Base-by-base conservation (phyloP, 176 grass and related monocot genomes). In the Tuctoria greenei region DNA sequence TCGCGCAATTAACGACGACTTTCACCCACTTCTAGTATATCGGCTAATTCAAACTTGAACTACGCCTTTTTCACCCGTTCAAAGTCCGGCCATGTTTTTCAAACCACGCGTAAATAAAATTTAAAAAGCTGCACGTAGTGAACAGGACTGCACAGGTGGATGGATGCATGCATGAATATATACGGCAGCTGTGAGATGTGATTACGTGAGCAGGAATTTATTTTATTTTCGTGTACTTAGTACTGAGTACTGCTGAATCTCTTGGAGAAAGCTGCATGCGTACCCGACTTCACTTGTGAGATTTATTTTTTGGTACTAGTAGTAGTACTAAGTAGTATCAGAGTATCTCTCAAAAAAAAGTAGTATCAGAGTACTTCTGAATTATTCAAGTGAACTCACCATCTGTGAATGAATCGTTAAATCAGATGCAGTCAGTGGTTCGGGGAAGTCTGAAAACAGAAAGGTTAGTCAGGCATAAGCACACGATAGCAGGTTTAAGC, bases 1-100 rank as follows among this genome's bases (percentile, higher is more conserved):
- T 16, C 20, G 10, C 6, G 40, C 17, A 5, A 58, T 12, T n/a
- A 45, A 49, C 27, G 0, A 28, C 6, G 16, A 34, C 31, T 74
- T 85, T 42, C 69, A 50, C 69, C 50, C 21, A 21, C 10, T 23
- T 0, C 0, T 13, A 6, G 14, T 3, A 3, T 51, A 13, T 15
- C 15, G 2, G 7, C 2, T 36, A 18, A 28, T 80, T 80, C 77
- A 80, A 69, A 79, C 26, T 55, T 25, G 54, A 75, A 68, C 23
- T 27, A 15, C 10, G 43, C 55, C 4, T 14, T 76, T 76, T 16
- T 27, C 20, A 21, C 36, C 25, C 37, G 2, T 23, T 55, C 47
- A 44, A 78, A 70, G 43, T 9, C 4, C 0, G 21, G 21, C 24
- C 18, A 21, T 49, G 27, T 73, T 79, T 79, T 79, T 79, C 61